Conservation (phyloP, 1,284 basidiomycete genomes). For the Melanopsichium pennsylvanicum region DNA sequence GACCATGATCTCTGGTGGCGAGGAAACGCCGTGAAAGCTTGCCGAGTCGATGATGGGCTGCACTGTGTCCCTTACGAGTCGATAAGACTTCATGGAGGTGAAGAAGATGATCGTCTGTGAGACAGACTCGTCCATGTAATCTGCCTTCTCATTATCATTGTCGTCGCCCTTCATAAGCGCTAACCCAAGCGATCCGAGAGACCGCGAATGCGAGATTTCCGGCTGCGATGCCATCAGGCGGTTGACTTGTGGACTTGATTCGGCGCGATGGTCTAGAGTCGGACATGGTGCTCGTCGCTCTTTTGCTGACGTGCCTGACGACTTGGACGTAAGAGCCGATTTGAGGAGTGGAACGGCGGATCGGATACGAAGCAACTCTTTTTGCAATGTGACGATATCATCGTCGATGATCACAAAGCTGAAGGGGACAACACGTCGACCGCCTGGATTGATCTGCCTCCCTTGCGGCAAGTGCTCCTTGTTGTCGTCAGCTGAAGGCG, state of each 20-base stretch:
- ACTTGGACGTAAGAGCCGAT: slow-evolving; percentile 35
- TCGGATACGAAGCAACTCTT: slow-evolving; percentile 49
- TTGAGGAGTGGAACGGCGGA: slow-evolving; percentile 50
- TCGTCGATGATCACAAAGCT: slow-evolving; percentile 57
- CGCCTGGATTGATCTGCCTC: slow-evolving; percentile 7
- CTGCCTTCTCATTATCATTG: neutral
- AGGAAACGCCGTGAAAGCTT: slow-evolving; percentile 29
- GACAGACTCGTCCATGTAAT: slow-evolving; percentile 15
- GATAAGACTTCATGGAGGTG: slow-evolving; percentile 50
- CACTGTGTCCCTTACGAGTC: slow-evolving; percentile 40
- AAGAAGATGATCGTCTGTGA: slow-evolving; percentile 55
- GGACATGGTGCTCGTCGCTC: slow-evolving; percentile 11
- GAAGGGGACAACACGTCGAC: slow-evolving; percentile 39
- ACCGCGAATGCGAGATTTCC: slow-evolving; percentile 7
- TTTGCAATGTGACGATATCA: slow-evolving; percentile 51
- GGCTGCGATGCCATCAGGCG: slow-evolving; percentile 28
- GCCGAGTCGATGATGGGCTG: slow-evolving; percentile 53
- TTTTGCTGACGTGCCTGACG: neutral
- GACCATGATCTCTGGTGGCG: slow-evolving; percentile 55
- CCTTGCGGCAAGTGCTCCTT: neutral
- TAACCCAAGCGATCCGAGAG: slow-evolving; percentile 20
- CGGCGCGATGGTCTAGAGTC: slow-evolving; percentile 37
- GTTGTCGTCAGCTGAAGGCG: neutral
- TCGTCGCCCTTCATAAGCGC: slow-evolving; percentile 6
- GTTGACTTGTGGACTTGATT: slow-evolving; percentile 45